phyloP scores from a whole-genome alignment of 495 filamentous ascomycete genomes.

The Aspergillus hancockii region DNA sequence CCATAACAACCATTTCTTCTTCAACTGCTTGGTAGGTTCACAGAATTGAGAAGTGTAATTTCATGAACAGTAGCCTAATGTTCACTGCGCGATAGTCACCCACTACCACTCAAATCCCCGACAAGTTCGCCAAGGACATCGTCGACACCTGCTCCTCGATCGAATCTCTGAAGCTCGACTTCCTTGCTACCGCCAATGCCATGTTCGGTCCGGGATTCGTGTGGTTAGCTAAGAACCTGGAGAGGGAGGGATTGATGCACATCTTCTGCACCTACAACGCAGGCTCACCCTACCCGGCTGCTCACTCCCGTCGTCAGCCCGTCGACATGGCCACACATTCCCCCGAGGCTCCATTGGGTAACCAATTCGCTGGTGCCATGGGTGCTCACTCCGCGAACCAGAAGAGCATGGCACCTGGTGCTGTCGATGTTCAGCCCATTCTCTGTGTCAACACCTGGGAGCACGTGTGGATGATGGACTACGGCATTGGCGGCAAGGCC shows the following conservation, averaged over 20 bases:
- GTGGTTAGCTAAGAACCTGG: constrained; percentile 74
- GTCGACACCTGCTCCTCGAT: constrained; percentile 72
- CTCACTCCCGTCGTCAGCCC: constrained; percentile 77
- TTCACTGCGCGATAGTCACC: constrained; percentile 40
- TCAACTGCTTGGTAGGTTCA: constrained; percentile 60
- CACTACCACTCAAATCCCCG: constrained; percentile 50
- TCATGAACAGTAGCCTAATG: background rate
- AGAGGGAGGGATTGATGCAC: constrained; percentile 56
- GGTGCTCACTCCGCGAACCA: constrained; percentile 46
- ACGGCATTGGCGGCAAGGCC: constrained; percentile 76
- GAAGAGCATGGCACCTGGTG: constrained; percentile 62
- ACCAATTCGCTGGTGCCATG: constrained; percentile 51
- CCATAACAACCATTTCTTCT: constrained; percentile 97
- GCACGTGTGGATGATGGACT: constrained; percentile 88
- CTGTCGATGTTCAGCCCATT: constrained; percentile 69
- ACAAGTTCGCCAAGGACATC: constrained; percentile 50
- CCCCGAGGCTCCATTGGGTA: constrained; percentile 37
- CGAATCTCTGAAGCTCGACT: constrained; percentile 74
- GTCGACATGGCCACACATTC: constrained; percentile 76
- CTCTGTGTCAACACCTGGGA: constrained; percentile 96
- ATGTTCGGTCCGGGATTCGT: constrained; percentile 99
- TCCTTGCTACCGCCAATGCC: constrained; percentile 76
- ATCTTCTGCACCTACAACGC: constrained; percentile 90
- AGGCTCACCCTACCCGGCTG: constrained; percentile 81
- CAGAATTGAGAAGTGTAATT: background rate